Conservation (phyloP, 768 basidiomycete species). For the Rhodocollybia butyracea region DNA sequence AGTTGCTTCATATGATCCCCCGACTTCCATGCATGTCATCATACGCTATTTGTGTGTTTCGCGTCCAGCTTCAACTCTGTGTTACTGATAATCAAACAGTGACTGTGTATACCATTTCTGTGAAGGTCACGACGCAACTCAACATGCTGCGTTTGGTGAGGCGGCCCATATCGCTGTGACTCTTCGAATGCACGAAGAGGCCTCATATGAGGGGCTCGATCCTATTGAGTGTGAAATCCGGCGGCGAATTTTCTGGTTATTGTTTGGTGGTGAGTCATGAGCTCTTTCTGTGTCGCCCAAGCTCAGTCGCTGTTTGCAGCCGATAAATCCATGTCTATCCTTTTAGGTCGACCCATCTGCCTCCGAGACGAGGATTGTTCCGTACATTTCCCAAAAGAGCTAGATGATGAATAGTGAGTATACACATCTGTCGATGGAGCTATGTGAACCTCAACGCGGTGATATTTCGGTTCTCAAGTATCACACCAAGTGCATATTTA, state of each 20-base stretch:
- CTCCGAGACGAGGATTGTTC: constrained; percentile 90
- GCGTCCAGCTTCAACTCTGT: background rate
- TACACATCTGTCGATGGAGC: constrained; percentile 8
- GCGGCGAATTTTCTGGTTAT: constrained; percentile 85
- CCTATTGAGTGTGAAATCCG: constrained; percentile 87
- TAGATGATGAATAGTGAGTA: constrained; percentile 87
- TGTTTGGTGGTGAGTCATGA: constrained; percentile 69
- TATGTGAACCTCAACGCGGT: constrained; percentile 4
- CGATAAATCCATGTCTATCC: constrained; percentile 87
- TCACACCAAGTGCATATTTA: constrained; percentile 80
- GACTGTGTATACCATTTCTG: constrained; percentile 88
- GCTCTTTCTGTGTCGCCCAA: constrained; percentile 8
- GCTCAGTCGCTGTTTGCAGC: constrained; percentile 39
- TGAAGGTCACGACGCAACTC: constrained; percentile 83
- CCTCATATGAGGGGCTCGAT: constrained; percentile 76
- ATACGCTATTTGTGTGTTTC: constrained; percentile 81
- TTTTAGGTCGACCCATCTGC: constrained; percentile 81
- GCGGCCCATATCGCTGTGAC: constrained; percentile 82
- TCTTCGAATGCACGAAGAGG: constrained; percentile 83
- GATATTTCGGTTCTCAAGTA: constrained; percentile 40
- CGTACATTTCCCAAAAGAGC: constrained; percentile 81
- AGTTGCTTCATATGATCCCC: constrained; percentile 79
- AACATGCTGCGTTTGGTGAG: constrained; percentile 85
- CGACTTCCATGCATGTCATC: constrained; percentile 79
- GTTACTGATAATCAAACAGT: constrained; percentile 30